phyloP scores from a whole-genome alignment of 2,329 filamentous ascomycete genomes.

The Dactylellina leptospora region DNA sequence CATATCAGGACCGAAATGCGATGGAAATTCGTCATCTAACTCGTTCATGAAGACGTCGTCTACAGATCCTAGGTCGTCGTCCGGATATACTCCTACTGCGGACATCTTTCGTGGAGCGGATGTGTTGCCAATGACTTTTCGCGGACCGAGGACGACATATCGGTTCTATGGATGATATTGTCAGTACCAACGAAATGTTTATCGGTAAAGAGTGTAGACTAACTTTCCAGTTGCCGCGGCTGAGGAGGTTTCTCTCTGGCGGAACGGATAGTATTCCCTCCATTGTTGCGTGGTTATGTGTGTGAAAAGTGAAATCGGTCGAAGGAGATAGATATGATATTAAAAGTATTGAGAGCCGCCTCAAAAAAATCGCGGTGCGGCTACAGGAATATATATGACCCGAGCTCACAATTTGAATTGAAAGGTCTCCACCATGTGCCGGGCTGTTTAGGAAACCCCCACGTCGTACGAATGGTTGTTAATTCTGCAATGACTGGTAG shows the following conservation, averaged over 20 bases:
- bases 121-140: conserved; percentile 48
- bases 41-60: conserved; percentile 50
- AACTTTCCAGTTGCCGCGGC: conserved; percentile 53
- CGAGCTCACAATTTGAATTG: conserved; percentile 23
- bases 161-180: conserved; percentile 22
- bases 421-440: conserved; percentile 35
- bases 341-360: conserved; percentile 8
- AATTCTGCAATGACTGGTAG: conserved; percentile 6
- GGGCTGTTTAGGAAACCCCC: conserved; percentile 26
- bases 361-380: conserved; percentile 5
- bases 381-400: conserved; percentile 40
- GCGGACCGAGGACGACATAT: conserved; percentile 49
- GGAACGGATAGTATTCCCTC: conserved; percentile 49
- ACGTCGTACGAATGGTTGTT: conserved; percentile 12
- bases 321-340: conserved; percentile 1
- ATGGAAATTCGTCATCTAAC: conserved; percentile 24
- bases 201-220: neutral
- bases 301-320: conserved; percentile 3
- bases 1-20: conserved; percentile 25
- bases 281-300: conserved; percentile 16
- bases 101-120: conserved; percentile 51
- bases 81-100: conserved; percentile 18
- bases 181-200: conserved; percentile 15
- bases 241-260: conserved; percentile 47
- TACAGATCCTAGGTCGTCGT: conserved; percentile 38